These are phyloP conservation scores for Leavenworthia alabamica DNA, from an alignment of 345 rosid species.

Conservation along the genomic window DNA sequence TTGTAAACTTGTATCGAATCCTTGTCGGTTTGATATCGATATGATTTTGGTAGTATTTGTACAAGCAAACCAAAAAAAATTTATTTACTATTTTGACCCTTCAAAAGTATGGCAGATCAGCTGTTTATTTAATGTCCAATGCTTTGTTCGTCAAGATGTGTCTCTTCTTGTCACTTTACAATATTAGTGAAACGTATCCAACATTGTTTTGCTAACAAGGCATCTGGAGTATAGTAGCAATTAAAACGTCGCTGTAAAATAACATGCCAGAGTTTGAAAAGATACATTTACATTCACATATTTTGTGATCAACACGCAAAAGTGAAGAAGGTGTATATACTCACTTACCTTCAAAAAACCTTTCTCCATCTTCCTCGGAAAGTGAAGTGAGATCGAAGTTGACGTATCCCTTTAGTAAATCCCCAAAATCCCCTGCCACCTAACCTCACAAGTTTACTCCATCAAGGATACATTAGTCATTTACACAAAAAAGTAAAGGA, in stretches of 20 bases:
- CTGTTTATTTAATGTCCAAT: neutral
- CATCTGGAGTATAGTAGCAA: neutral
- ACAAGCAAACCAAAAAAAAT: no score
- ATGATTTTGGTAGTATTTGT: conserved; percentile 10
- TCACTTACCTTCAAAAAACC: conserved; percentile 39
- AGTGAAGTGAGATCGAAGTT: conserved; percentile 42
- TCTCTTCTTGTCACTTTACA: no score
- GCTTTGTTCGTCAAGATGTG: neutral
- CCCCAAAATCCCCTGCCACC: conserved; percentile 6
- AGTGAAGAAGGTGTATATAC: conserved; percentile 25
- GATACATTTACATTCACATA: neutral
- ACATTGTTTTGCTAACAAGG: neutral
- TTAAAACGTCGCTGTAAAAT: neutral
- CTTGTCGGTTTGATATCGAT: conserved; percentile 12
- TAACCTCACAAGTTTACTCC: neutral
- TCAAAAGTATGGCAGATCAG: neutral
- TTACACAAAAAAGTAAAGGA: neutral
- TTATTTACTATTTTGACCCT: conserved; percentile 6
- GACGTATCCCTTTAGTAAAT: conserved; percentile 12
- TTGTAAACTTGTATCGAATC: conserved; percentile 17
- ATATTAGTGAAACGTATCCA: no score
- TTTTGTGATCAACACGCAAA: conserved; percentile 18
- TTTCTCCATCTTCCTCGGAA: conserved; percentile 43
- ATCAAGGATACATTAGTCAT: conserved; percentile 28
- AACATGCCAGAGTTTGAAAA: neutral